phyloP scores from a whole-genome alignment of 2,329 filamentous ascomycete genomes.

The Beauveria sp. region DNA sequence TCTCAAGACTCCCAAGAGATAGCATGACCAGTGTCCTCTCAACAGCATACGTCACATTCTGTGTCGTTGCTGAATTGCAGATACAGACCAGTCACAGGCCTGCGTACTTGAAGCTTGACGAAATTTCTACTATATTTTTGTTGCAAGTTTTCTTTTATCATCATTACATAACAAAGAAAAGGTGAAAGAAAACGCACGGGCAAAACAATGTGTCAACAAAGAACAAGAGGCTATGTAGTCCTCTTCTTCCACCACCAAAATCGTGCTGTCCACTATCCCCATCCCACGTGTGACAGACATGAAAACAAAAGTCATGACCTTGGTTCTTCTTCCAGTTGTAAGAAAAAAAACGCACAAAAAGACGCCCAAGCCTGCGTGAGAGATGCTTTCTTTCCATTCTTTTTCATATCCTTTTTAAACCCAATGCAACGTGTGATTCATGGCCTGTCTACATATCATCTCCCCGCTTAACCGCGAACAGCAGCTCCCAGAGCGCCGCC shows the following conservation, averaged over 20 bases:
- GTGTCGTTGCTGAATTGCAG: not conserved
- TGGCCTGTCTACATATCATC: not conserved
- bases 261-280: not conserved
- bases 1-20: no score
- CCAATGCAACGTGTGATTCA: constrained; percentile 10
- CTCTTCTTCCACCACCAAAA: not conserved
- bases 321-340: not conserved
- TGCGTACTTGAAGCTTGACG: not conserved
- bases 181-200: not conserved
- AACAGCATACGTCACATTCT: not conserved
- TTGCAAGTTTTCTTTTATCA: constrained; percentile 5
- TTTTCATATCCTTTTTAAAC: constrained; percentile 1
- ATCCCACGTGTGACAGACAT: constrained; percentile 7
- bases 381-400: constrained; percentile 8
- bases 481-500: constrained; percentile 69
- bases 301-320: constrained; percentile 5
- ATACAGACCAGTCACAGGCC: not conserved
- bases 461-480: constrained; percentile 44
- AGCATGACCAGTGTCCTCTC: no score
- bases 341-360: constrained; percentile 4
- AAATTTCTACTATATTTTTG: constrained; percentile 1
- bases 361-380: constrained; percentile 8
- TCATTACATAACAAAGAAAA: constrained; percentile 9
- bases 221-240: not conserved
- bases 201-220: constrained; percentile 2